Conservation (phyloP, 257 asterid species). For the Nyctanthes arbortristis region DNA sequence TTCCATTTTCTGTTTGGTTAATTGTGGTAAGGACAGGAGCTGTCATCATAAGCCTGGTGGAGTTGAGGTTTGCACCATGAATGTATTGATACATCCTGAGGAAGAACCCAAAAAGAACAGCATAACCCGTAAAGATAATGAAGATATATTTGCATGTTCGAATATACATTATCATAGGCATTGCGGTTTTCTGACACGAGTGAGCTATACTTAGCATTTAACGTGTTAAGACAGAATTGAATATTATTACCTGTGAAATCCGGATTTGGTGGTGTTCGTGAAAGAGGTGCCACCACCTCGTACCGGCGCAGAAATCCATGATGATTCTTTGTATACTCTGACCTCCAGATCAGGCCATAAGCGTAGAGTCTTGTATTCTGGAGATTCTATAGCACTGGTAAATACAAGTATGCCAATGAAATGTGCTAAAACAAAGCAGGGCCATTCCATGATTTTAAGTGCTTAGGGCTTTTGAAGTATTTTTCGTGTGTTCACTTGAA, state of each 20-base stretch:
- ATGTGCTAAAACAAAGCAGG: background rate
- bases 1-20: background rate
- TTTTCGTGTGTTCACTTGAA: background rate
- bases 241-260: slow-evolving; percentile 14
- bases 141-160: background rate
- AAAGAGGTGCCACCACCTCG: slow-evolving; percentile 5
- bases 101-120: background rate
- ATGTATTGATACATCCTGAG: slow-evolving; percentile 26
- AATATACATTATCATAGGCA: too few species aligned
- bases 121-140: background rate
- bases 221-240: background rate
- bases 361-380: slow-evolving; percentile 15
- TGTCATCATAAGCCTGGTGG: slow-evolving; percentile 10
- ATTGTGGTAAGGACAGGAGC: slow-evolving; percentile 23
- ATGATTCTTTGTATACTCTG: slow-evolving; percentile 23
- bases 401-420: background rate
- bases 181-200: too few species aligned
- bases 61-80: slow-evolving; percentile 22
- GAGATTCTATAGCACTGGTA: slow-evolving; percentile 12
- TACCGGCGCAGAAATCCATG: slow-evolving; percentile 13
- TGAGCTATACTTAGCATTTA: too few species aligned
- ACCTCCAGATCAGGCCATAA: slow-evolving; percentile 21
- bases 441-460: background rate
- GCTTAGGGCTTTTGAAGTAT: background rate
- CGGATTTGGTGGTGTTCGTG: slow-evolving; percentile 20